These are phyloP conservation scores for Fusarium albosuccineum DNA, from an alignment of 2,329 filamentous ascomycete species.

Conservation along the genomic window DNA sequence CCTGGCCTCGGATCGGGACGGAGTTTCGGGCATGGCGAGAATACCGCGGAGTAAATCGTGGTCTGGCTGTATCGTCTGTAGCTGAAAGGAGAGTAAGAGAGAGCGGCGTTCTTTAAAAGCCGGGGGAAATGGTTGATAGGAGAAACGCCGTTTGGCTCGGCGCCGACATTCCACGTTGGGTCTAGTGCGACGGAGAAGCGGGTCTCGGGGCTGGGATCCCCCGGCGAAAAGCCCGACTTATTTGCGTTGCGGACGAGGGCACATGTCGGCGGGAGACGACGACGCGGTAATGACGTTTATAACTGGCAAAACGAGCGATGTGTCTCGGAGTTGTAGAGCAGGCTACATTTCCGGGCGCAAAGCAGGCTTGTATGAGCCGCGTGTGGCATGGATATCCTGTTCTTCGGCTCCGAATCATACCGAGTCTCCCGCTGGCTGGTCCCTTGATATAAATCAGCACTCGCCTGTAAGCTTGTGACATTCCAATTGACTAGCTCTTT, in stretches of 20 bases:
- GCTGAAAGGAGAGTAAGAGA: neutral
- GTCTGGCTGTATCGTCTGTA: neutral
- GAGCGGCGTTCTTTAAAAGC: conserved; percentile 11
- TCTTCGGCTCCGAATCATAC: conserved; percentile 1
- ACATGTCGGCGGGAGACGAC: neutral
- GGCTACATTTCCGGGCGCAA: neutral
- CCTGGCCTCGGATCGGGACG: conserved; percentile 6
- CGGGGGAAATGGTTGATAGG: neutral
- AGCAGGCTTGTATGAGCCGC: neutral
- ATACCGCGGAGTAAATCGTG: neutral
- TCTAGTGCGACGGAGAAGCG: neutral
- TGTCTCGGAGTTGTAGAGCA: conserved; percentile 4
- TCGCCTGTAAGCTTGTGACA: neutral
- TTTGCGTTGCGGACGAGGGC: neutral
- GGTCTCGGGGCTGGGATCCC: neutral
- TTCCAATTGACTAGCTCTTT: neutral
- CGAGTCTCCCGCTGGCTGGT: neutral
- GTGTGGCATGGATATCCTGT: conserved; percentile 8
- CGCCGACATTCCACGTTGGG: conserved; percentile 32
- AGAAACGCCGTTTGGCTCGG: conserved; percentile 18
- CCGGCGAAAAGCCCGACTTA: neutral
- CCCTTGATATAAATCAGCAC: too few relatives aligned
- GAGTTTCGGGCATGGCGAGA: conserved; percentile 16
- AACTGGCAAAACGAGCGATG: neutral
- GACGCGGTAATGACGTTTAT: conserved; percentile 1